Evolutionary conservation across 495 filamentous ascomycete genomes (phyloP), one percentile per base, ranked within the genome.

Genomic region (Parathielavia appendiculata): DNA sequence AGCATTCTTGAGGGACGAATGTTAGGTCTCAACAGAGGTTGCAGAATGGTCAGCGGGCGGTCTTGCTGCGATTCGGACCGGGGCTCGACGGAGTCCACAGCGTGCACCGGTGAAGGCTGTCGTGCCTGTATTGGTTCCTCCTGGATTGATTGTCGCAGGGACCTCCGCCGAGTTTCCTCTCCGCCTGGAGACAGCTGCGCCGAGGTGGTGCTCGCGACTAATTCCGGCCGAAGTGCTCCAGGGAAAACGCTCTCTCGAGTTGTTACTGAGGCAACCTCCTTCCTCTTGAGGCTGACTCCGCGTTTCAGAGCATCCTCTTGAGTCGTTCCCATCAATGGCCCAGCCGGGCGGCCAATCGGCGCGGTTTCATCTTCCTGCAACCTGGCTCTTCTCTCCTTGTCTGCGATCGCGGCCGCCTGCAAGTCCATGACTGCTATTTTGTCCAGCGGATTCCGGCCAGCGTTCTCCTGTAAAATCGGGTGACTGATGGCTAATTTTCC

Each of bases 381-480:
- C 53, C 63, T 75, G 10, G 66, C 73, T 17, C 80, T 71, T 20
- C 79, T 70, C 45, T 79, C 73, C 54, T 68, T 73, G 52, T 81
- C 80, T 16, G 76, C 73, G 19, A 50, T 59, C 3, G 75, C 78
- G 36, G 80, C 80, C 2, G 73, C 73, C 40, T 71, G 64, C 41
- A 83, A 59, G 49, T 76, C 77, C 44, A 81, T 70, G 14, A 76
- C 77, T 16, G 71, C 59, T 56, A 79, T 78, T 60, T 72, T 71
- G 62, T 69, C 69, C 49, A 81, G 58, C 13, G 75, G 67, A 51
- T 76, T 73, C 32, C 62, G 62, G 54, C 52, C 58, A 35, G 68
- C 68, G 41, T 71, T 65, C n/a, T 68, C 63, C 57, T 74, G 66
- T 39, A 78, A 55, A 50, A 83, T 69, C 23, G 80, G 80, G n/a